Conservation (phyloP, 2,329 filamentous ascomycete species). For the Dothidotthia symphoricarpi region DNA sequence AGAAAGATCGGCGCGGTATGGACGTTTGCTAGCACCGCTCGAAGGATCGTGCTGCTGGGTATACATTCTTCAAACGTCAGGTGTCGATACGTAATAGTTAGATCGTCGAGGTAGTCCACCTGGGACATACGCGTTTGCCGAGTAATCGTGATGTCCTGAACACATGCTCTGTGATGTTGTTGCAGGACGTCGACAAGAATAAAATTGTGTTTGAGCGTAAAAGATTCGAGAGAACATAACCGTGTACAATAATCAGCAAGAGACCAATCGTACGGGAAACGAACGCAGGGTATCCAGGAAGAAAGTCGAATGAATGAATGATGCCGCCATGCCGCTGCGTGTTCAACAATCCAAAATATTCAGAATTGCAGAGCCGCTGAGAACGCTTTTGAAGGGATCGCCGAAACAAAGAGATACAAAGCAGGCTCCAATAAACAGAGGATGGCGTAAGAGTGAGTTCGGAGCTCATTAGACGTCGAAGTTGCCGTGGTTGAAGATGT, state of each 20-base stretch:
- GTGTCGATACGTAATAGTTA: constrained; percentile 3
- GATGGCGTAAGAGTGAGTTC: constrained; percentile 4
- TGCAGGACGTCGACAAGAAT: neutral
- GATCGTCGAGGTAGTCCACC: neutral
- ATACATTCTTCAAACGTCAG: constrained; percentile 1
- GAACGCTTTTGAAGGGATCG: constrained; percentile 32
- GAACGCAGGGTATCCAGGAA: constrained; percentile 30
- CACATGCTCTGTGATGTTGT: too few species aligned
- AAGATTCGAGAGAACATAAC: neutral
- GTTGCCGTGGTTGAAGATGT: constrained; percentile 49
- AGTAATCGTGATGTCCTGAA: too few species aligned
- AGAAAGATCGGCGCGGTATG: too few species aligned
- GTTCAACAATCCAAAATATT: constrained; percentile 14
- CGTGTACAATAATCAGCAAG: constrained; percentile 9
- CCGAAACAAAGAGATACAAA: constrained; percentile 12
- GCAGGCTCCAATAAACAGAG: constrained; percentile 4
- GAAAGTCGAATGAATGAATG: constrained; percentile 20
- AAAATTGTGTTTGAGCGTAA: too few species aligned
- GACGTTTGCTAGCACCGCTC: too few species aligned
- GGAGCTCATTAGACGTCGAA: constrained; percentile 36
- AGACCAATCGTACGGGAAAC: constrained; percentile 1
- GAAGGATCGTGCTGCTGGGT: neutral
- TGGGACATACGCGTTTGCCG: too few species aligned
- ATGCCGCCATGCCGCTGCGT: constrained; percentile 18
- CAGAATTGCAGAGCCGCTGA: constrained; percentile 24